Percentiles rank a stretch among this genome's conserved stretches.
Conservation (phyloP, 2,329 filamentous ascomycete species). For the Aspergillus sp. region DNA sequence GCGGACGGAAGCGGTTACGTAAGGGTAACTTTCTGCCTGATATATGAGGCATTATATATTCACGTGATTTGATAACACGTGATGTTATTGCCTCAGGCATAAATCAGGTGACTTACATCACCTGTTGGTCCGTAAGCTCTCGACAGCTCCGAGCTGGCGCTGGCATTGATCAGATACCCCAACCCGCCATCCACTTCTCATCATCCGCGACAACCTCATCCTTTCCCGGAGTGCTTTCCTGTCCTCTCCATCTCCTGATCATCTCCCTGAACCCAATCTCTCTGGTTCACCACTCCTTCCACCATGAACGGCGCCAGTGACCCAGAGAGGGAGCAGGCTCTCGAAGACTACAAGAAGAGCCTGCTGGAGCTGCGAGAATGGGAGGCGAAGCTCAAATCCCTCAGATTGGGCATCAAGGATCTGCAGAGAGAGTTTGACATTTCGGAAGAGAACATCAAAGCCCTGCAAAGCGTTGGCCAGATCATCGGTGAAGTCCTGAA, state of each 20-base stretch:
- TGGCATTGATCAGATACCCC: conserved; percentile 16
- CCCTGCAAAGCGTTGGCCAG: conserved; percentile 95
- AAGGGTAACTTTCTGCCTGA: conserved; percentile 1
- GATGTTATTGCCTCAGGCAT: not conserved
- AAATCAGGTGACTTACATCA: conserved; percentile 16
- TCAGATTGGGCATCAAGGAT: conserved; percentile 94
- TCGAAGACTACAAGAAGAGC: conserved; percentile 75
- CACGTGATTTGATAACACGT: not conserved
- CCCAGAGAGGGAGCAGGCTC: conserved; percentile 64
- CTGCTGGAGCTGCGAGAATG: conserved; percentile 95
- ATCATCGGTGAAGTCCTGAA: conserved; percentile 99
- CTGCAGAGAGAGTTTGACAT: conserved; percentile 93
- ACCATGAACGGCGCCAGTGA: conserved; percentile 45
- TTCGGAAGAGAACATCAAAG: conserved; percentile 99
- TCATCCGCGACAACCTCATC: not conserved
- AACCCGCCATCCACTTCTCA: conserved; percentile 17
- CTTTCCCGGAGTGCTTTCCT: not conserved
- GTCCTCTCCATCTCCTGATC: not conserved
- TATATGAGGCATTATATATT: conserved; percentile 8
- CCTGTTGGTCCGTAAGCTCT: conserved; percentile 17
- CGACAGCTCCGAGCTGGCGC: conserved; percentile 27
- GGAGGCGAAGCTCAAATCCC: conserved; percentile 94
- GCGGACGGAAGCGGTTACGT: conserved; percentile 1
- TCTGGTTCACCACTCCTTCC: conserved; percentile 9
- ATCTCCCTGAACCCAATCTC: conserved; percentile 1